Evolutionary conservation across 805 yeast species (phyloP).

Genomic region (Spathaspora sp.): DNA sequence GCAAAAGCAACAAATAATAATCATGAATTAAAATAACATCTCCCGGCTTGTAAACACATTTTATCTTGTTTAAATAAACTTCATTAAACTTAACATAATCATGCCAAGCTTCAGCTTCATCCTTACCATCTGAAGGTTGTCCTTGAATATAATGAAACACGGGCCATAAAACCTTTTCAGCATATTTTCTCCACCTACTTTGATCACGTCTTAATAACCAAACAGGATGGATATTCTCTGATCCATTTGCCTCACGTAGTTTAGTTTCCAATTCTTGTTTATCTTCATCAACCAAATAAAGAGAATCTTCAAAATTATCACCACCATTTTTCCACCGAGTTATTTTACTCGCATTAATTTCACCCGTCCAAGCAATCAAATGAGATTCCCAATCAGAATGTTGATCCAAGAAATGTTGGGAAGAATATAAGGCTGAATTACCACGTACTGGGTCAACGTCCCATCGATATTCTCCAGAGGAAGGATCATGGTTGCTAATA

Average conservation of each 20-base stretch:
- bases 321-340: conserved; percentile 26
- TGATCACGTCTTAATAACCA: conserved; percentile 84
- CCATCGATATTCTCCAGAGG: conserved; percentile 43
- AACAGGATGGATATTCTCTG: conserved; percentile 71
- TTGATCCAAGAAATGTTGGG: conserved; percentile 59
- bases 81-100: conserved; percentile 90
- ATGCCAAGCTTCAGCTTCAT: conserved; percentile 72
- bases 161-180: conserved; percentile 92
- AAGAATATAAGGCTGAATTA: conserved; percentile 78
- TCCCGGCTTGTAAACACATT: conserved; percentile 75
- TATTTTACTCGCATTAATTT: conserved; percentile 33
- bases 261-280: conserved; percentile 47
- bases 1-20: conserved; percentile 76
- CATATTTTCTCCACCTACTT: conserved; percentile 80
- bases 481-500: conserved; percentile 31
- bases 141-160: conserved; percentile 89
- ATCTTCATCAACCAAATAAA: conserved; percentile 54
- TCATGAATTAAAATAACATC: conserved; percentile 93
- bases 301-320: conserved; percentile 47
- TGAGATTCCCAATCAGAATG: conserved; percentile 84
- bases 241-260: conserved; percentile 43
- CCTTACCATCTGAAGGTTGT: conserved; percentile 63
- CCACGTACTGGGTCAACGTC: conserved; percentile 68
- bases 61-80: conserved; percentile 78
- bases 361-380: conserved; percentile 95